These are phyloP conservation scores for Fusarium verticillioides DNA, from an alignment of 2,329 filamentous ascomycete species.

Conservation along the genomic window DNA sequence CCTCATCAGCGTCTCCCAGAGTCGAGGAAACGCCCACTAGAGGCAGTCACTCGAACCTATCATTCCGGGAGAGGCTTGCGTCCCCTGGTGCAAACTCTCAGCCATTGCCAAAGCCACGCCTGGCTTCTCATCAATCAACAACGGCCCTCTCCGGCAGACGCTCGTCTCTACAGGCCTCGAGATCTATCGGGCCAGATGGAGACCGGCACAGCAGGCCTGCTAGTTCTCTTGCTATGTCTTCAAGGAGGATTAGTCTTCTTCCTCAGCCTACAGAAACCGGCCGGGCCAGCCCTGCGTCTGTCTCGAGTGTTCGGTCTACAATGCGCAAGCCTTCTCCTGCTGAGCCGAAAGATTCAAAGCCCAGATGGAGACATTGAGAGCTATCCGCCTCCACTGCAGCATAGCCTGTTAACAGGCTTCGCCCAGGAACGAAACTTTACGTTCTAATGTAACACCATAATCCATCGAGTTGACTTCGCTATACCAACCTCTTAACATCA, in stretches of 20 bases:
- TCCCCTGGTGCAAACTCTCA: constrained; percentile 62
- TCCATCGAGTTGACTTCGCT: constrained; percentile 35
- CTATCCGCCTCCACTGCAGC: neutral
- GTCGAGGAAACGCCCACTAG: constrained; percentile 59
- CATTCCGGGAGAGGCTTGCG: constrained; percentile 64
- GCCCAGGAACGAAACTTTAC: constrained; percentile 27
- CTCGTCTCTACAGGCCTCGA: constrained; percentile 63
- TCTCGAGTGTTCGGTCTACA: constrained; percentile 56
- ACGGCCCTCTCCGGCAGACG: constrained; percentile 60
- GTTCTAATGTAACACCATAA: constrained; percentile 36
- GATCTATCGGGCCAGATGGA: constrained; percentile 47
- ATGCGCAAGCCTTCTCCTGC: constrained; percentile 44
- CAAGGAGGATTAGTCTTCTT: constrained; percentile 64
- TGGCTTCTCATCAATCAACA: constrained; percentile 57
- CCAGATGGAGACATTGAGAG: constrained; percentile 59
- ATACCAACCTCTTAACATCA: constrained; percentile 10
- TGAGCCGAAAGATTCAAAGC: constrained; percentile 57
- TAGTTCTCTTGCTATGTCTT: constrained; percentile 64
- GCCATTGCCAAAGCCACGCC: constrained; percentile 57
- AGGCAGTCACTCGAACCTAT: constrained; percentile 57
- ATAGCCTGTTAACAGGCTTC: constrained; percentile 17
- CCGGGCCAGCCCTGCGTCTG: constrained; percentile 60
- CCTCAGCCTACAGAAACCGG: constrained; percentile 61
- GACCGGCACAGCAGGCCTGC: constrained; percentile 59
- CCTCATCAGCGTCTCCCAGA: constrained; percentile 60